A percentile compares a stretch with the other conserved stretches of the same genome.
phyloP scores from a whole-genome alignment of 2,329 filamentous ascomycete genomes.

The Aspergillus chevalieri region DNA sequence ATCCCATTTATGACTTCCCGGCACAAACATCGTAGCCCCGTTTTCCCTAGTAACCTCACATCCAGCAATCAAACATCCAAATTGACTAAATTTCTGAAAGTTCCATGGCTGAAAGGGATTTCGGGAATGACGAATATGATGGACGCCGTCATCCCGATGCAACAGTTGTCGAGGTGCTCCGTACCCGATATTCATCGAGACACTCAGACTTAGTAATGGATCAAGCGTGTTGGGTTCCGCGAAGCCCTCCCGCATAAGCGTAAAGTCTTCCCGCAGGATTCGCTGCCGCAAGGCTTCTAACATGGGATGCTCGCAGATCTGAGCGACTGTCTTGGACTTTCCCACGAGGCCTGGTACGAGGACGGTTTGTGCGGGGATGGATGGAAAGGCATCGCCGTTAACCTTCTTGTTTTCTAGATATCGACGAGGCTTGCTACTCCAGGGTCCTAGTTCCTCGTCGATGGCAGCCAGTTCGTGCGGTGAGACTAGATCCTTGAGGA shows the following conservation, averaged over 20 bases:
- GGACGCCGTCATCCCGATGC: constrained; percentile 28
- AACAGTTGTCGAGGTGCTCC: constrained; percentile 25
- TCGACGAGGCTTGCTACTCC: constrained; percentile 3
- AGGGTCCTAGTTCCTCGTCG: constrained; percentile 12
- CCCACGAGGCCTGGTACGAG: constrained; percentile 24
- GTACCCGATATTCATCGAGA: constrained; percentile 23
- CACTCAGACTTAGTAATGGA: constrained; percentile 23
- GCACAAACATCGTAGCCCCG: constrained; percentile 29
- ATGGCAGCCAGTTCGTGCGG: constrained; percentile 18
- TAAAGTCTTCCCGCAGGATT: constrained; percentile 21
- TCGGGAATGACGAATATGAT: constrained; percentile 18
- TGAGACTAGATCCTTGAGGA: constrained; percentile 23
- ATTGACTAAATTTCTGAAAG: constrained; percentile 15
- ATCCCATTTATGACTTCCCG: constrained; percentile 27
- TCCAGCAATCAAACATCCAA: constrained; percentile 26
- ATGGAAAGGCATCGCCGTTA: constrained; percentile 10
- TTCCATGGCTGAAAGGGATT: constrained; percentile 2
- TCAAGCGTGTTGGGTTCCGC: constrained; percentile 15
- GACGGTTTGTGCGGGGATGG: constrained; percentile 20
- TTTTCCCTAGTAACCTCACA: constrained; percentile 22
- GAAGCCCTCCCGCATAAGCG: constrained; percentile 15
- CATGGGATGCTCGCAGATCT: constrained; percentile 17
- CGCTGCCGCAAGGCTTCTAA: constrained; percentile 17
- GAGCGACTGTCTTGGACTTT: constrained; percentile 21
- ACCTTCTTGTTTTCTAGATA: background rate